Base-by-base conservation (phyloP, 2,329 filamentous ascomycete genomes). In the Dactylellina parvicollis region DNA sequence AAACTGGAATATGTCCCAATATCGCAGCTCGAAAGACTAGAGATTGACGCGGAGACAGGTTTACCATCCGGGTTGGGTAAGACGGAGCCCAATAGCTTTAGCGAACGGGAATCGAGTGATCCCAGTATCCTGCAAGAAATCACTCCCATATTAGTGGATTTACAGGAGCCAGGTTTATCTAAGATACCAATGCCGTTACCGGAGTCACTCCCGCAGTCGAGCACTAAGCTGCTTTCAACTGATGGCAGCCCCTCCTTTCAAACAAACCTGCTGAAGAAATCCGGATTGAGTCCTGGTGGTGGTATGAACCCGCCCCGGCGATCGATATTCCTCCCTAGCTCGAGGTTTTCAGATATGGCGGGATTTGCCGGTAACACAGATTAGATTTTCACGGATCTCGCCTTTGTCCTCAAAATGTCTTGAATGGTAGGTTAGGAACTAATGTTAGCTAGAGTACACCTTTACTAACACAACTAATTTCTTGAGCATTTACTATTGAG, bases 171-270 rank as follows among this genome's bases (percentile, higher is more conserved):
- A 7, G 26, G 34, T 8, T 4, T 4, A 4, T 5, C 16, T 24
- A 4, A 3, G 3, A 32, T 52, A 34, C 28, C 14, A 9, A 28
- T 52, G 8, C 47, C 47, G 4, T 9, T 42, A 8, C 52, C 52
- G 4, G 36, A 42, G 16, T 30, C 32, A 2, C 24, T 55, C 16
- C 22, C 34, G 22, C 52, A 56, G 18, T 34, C 42, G n/a, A 56
- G 34, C 20, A 24, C 52, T 4, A 67, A 67, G 28, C 24, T 59
- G 22, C 62, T 67, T 4, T 67, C 52, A 9, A 67, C 52, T 3
- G 62, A 67, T 52, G 9, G 42, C n/a, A 67, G 62, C 44, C 62
- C 62, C 26, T 42, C 44, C 4, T 42, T 10, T 52, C 42, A 34
- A 7, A 57, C 16, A 1, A 56, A 56, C 30, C 22, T 56, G 22